phyloP scores from a whole-genome alignment of 1,284 basidiomycete genomes.

The Bondarzewia mesenterica region DNA sequence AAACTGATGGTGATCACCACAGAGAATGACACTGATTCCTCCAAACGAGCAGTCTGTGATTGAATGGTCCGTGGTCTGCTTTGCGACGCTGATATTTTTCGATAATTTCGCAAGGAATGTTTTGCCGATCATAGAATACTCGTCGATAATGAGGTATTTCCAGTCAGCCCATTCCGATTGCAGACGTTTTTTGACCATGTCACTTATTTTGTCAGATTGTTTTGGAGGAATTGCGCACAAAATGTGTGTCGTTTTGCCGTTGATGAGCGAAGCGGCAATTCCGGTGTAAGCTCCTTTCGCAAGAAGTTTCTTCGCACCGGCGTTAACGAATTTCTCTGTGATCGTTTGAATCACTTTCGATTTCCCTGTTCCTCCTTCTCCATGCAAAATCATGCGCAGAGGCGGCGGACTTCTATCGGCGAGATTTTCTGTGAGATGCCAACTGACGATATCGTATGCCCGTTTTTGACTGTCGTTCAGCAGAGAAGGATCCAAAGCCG shows the following conservation, averaged over 20 bases:
- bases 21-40: conserved; percentile 29
- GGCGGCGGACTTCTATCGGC: conserved; percentile 14
- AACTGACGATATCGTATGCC: conserved; percentile 23
- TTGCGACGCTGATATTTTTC: conserved; percentile 14
- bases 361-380: conserved; percentile 31
- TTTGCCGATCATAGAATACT: conserved; percentile 25
- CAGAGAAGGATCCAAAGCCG: not conserved
- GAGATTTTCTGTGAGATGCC: conserved; percentile 19
- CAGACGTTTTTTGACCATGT: conserved; percentile 9
- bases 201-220: not conserved
- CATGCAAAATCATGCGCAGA: conserved; percentile 23
- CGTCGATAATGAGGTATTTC: conserved; percentile 26
- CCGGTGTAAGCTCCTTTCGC: conserved; percentile 26
- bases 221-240: conserved; percentile 8
- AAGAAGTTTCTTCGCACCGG: conserved; percentile 11
- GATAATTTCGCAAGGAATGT: conserved; percentile 20
- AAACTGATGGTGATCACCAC: conserved; percentile 34
- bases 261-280: conserved; percentile 26
- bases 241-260: conserved; percentile 21
- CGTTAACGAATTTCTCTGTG: conserved; percentile 17
- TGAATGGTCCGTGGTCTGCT: conserved; percentile 1
- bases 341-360: conserved; percentile 27
- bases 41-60: conserved; percentile 20
- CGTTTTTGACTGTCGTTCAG: conserved; percentile 14
- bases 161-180: conserved; percentile 14